Evolutionary conservation across 2,329 filamentous ascomycete genomes (phyloP).

Genomic region (Xylariaceae sp.): DNA sequence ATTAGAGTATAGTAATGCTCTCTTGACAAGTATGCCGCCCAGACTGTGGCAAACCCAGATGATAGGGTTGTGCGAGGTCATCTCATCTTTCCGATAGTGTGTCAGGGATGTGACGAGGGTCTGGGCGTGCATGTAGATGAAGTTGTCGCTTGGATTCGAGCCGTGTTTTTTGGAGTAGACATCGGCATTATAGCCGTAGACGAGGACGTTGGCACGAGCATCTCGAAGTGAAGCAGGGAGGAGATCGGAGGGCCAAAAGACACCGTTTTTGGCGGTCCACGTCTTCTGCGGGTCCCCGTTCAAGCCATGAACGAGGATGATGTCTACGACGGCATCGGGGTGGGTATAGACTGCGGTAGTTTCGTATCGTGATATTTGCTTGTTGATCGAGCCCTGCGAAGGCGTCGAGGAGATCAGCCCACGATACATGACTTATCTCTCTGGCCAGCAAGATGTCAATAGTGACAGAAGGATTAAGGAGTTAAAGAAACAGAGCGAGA

Average conservation of each 20-base stretch:
- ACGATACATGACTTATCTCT: conserved; percentile 10
- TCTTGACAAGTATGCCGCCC: conserved; percentile 69
- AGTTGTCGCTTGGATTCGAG: conserved; percentile 59
- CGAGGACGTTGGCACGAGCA: conserved; percentile 59
- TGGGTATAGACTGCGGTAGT: conserved; percentile 57
- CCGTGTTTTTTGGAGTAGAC: conserved; percentile 46
- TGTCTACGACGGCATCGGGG: conserved; percentile 56
- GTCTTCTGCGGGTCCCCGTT: conserved; percentile 64
- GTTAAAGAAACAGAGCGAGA: too few relatives aligned
- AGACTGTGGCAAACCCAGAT: conserved; percentile 74
- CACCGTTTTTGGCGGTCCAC: conserved; percentile 54
- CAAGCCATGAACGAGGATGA: conserved; percentile 68
- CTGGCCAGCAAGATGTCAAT: conserved; percentile 7
- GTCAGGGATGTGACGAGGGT: conserved; percentile 61
- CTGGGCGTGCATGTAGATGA: conserved; percentile 68
- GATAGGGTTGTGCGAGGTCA: conserved; percentile 60
- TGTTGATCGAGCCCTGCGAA: conserved; percentile 45
- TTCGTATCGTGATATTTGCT: conserved; percentile 52
- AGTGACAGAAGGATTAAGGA: too few relatives aligned
- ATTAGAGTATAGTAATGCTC: conserved; percentile 63
- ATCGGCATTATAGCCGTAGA: conserved; percentile 73
- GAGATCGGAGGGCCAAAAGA: conserved; percentile 68
- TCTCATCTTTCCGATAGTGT: conserved; percentile 56
- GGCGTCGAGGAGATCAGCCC: conserved; percentile 15
- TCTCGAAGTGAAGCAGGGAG: conserved; percentile 57